These are phyloP conservation scores for Scedosporium boydii DNA, from an alignment of 2,329 filamentous ascomycete genomes.

Conservation along the genomic window DNA sequence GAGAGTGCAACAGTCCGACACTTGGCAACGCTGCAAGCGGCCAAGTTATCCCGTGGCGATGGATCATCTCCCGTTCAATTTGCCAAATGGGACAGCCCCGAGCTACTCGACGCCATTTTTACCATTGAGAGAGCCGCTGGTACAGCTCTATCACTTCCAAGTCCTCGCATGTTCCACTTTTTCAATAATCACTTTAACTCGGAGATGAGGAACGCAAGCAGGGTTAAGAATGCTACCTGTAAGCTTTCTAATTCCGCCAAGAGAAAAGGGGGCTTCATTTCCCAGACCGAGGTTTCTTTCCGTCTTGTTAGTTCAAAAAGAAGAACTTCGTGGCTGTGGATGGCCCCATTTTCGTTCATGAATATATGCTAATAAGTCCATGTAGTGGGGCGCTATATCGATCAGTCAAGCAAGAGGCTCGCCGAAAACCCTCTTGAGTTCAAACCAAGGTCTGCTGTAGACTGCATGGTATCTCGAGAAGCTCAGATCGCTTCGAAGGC, in stretches of 20 bases:
- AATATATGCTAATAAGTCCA: no score
- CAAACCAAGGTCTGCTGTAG: slow-evolving; percentile 12
- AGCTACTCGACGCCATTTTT: neutral
- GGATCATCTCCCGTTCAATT: neutral
- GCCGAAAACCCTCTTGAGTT: no score
- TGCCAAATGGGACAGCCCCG: neutral
- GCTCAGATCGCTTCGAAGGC: slow-evolving; percentile 19
- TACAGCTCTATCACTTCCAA: neutral
- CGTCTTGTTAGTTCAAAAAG: no score
- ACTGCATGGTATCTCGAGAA: slow-evolving; percentile 22
- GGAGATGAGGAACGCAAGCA: neutral
- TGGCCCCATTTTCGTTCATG: no score
- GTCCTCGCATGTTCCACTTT: neutral
- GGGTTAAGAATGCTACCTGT: neutral
- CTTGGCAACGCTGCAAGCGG: neutral
- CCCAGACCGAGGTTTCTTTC: no score
- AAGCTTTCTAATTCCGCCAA: neutral
- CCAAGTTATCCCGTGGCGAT: neutral
- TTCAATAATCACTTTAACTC: neutral
- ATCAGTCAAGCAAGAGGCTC: no score
- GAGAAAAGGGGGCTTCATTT: no score
- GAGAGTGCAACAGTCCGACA: neutral
- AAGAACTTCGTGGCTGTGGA: no score
- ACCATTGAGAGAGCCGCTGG: neutral
- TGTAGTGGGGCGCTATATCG: no score